phyloP scores from a whole-genome alignment of 2,329 filamentous ascomycete genomes.

The Drechslerella stenobrocha region DNA sequence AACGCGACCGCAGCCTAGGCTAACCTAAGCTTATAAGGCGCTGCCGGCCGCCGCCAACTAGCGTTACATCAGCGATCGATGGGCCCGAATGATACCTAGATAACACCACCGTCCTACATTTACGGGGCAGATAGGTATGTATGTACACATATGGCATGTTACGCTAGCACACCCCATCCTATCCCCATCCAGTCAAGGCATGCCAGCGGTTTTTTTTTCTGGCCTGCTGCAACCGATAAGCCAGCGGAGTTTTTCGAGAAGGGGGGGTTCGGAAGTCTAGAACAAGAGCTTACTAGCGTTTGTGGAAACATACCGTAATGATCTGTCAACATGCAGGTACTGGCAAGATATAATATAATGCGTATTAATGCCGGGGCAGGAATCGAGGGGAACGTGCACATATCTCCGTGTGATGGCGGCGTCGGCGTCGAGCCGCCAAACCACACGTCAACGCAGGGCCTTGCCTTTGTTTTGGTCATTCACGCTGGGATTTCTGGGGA shows the following conservation, averaged over 20 bases:
- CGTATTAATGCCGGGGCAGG: not conserved
- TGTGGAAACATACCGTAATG: not conserved
- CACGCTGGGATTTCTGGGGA: not conserved
- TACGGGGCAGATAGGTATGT: too few species aligned
- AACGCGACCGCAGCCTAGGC: not conserved
- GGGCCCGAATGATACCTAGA: not conserved
- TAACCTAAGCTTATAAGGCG: not conserved
- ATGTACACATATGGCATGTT: too few species aligned
- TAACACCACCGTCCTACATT: not conserved
- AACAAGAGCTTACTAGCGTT: not conserved
- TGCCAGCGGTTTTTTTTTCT: too few species aligned
- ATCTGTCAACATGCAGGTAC: slow-evolving; percentile 8
- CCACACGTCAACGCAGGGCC: not conserved
- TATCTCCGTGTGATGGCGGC: not conserved
- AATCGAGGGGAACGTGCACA: not conserved
- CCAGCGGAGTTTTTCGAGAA: not conserved
- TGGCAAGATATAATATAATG: not conserved
- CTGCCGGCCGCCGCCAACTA: not conserved
- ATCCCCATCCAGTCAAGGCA: too few species aligned
- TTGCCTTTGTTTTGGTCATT: not conserved
- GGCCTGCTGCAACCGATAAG: not conserved
- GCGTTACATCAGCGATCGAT: not conserved
- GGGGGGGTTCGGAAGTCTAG: slow-evolving; percentile 1
- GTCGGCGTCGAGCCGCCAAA: not conserved
- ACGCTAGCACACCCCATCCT: too few species aligned